A percentile compares a stretch with the other conserved stretches of the same genome.
phyloP scores from a whole-genome alignment of 345 rosid genomes.

The Excoecaria agallocha region DNA sequence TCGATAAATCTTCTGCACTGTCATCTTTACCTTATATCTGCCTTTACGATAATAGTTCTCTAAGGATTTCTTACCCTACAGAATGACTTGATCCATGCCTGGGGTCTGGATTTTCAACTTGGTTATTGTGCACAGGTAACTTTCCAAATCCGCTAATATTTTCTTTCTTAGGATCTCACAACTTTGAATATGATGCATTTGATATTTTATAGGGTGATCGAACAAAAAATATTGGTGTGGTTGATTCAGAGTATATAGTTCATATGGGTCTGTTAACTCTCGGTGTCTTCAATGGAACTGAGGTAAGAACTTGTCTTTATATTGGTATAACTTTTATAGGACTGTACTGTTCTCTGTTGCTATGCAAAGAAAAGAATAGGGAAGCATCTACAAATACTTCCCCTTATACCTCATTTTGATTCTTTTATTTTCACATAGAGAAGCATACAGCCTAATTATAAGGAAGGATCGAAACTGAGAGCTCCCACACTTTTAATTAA shows the following conservation, averaged over 20 bases:
- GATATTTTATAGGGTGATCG: conserved; percentile 66
- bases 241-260: conserved; percentile 82
- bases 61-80: conserved; percentile 25
- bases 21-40: background rate
- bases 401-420: no score
- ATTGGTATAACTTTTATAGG: background rate
- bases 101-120: conserved; percentile 88
- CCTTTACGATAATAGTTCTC: background rate
- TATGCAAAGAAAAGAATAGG: background rate
- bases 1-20: background rate
- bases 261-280: conserved; percentile 84
- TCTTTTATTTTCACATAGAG: no score
- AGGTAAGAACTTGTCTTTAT: conserved; percentile 34
- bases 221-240: conserved; percentile 81
- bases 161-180: conserved; percentile 2
- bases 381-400: background rate
- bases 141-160: background rate
- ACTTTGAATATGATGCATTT: conserved; percentile 6
- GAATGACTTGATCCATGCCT: conserved; percentile 93
- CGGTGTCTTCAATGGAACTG: conserved; percentile 43
- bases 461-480: no score
- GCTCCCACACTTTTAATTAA: background rate
- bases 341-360: background rate
- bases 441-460: no score
- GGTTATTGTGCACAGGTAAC: conserved; percentile 91